Evolutionary conservation across 345 rosid species (phyloP).

Genomic region (Bruguiera gymnorhiza): DNA sequence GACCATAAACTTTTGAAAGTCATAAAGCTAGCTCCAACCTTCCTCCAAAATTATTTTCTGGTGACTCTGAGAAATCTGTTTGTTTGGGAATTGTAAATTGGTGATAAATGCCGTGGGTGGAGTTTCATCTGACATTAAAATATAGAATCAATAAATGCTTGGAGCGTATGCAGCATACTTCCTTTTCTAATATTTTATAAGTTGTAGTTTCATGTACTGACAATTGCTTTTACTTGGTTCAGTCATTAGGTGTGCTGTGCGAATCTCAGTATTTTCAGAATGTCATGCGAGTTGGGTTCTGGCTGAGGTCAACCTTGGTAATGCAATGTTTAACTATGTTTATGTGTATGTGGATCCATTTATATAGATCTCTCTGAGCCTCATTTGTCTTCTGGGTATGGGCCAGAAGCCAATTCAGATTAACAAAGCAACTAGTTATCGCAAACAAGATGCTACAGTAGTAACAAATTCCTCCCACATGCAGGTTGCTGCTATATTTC

Average conservation of each 20-base stretch:
- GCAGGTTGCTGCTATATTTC: constrained; percentile 37
- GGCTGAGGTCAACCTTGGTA: constrained; percentile 33
- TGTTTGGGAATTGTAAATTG: background rate
- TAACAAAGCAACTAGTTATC: constrained; percentile 9
- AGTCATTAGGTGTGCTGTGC: constrained; percentile 44
- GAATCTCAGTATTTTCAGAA: constrained; percentile 36
- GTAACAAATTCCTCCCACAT: background rate
- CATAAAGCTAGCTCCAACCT: background rate
- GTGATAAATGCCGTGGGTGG: background rate
- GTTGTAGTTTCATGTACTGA: constrained; percentile 13
- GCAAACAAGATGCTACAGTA: background rate
- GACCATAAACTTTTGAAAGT: background rate
- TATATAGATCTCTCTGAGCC: background rate
- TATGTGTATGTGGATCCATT: background rate
- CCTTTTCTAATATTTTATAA: background rate
- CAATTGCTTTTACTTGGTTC: constrained; percentile 19
- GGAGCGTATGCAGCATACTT: background rate
- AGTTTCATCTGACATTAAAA: too few relatives aligned
- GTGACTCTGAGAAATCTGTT: background rate
- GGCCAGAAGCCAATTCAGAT: background rate
- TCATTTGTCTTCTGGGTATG: constrained; percentile 3
- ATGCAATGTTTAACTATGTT: background rate
- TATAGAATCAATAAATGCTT: too few relatives aligned
- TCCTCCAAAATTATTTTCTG: background rate
- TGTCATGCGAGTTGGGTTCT: constrained; percentile 31